Base-by-base conservation (phyloP, 2,329 filamentous ascomycete species). In the Diplodia corticola region DNA sequence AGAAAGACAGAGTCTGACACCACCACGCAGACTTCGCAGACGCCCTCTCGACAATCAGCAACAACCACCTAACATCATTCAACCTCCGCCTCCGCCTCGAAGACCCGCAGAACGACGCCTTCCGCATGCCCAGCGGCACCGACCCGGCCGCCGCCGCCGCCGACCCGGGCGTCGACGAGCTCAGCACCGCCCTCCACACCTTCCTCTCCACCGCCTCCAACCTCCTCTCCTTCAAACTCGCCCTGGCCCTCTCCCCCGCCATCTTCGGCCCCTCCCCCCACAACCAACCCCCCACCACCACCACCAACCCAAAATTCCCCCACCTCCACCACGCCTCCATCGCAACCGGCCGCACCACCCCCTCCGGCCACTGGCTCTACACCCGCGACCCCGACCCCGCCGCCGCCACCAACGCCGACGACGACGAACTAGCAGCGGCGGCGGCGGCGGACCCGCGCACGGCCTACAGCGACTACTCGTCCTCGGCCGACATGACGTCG, bases 331-430 rank as follows among this genome's bases (percentile, higher is more conserved):
- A 9, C 17, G 17, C 22, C 17, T 22, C 10, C n/a, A 17, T 60
- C 57, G 5, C 22, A 7, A 15, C 30, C 40, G 40, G 57, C 57
- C 57, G 57, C 26, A 49, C 57, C 40, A 60, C 57, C 9, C 26
- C 57, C 40, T 26, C 57, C 26, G 40, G 40, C 57, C 24, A 26
- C 40, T 60, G 57, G 57, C 44, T 48, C 10, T 60, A 48, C 40
- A 7, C 4, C 9, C n/a, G 10, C 1, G 2, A n/a, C 5, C n/a
- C n/a, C 1, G 2, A n/a, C 5, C 37, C 17, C 3, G 17, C 7
- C 17, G n/a, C 17, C 17, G 37, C 7, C 17, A 13, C 17, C 17
- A 17, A n/a, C 17, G 37, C 17, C 4, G 37, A 20, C 37, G 17
- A 44, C 17, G 17, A 6, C n/a, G n/a, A n/a, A n/a, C n/a, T n/a